These are phyloP conservation scores for Fusarium anguioides DNA, from an alignment of 2,329 filamentous ascomycete genomes.

Conservation along the genomic window DNA sequence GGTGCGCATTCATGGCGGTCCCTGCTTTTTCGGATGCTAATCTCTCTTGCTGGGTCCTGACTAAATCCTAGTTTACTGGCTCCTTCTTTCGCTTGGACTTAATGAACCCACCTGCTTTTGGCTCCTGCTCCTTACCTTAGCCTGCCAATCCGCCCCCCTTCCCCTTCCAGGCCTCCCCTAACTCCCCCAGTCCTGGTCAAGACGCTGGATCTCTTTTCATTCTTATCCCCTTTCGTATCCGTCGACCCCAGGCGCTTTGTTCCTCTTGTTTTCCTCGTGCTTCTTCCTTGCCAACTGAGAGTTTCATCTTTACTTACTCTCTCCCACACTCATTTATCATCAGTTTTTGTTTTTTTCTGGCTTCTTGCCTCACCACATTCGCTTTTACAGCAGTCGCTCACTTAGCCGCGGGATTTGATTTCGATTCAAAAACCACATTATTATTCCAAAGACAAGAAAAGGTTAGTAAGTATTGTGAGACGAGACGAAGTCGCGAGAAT, in stretches of 20 bases:
- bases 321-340: slow-evolving; percentile 65
- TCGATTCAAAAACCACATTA: slow-evolving; percentile 3
- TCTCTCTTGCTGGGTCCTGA: slow-evolving; percentile 29
- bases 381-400: slow-evolving; percentile 46
- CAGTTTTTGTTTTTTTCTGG: slow-evolving; percentile 37
- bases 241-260: slow-evolving; percentile 40
- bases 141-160: neutral
- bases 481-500: neutral
- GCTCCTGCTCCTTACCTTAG: slow-evolving; percentile 23
- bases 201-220: slow-evolving; percentile 39
- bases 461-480: slow-evolving; percentile 33
- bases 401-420: slow-evolving; percentile 33
- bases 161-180: slow-evolving; percentile 20
- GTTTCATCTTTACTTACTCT: slow-evolving; percentile 58
- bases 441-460: slow-evolving; percentile 39
- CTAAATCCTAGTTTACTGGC: neutral
- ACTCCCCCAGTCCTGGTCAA: slow-evolving; percentile 31
- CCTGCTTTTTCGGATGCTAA: slow-evolving; percentile 25
- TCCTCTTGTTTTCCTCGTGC: slow-evolving; percentile 45
- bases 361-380: slow-evolving; percentile 46
- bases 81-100: slow-evolving; percentile 10
- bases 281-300: slow-evolving; percentile 64
- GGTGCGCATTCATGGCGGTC: slow-evolving; percentile 21
- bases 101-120: slow-evolving; percentile 13
- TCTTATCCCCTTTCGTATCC: slow-evolving; percentile 46